Conservation (phyloP, 1,139 yeast species). For the Geotrichum aggregatum region DNA sequence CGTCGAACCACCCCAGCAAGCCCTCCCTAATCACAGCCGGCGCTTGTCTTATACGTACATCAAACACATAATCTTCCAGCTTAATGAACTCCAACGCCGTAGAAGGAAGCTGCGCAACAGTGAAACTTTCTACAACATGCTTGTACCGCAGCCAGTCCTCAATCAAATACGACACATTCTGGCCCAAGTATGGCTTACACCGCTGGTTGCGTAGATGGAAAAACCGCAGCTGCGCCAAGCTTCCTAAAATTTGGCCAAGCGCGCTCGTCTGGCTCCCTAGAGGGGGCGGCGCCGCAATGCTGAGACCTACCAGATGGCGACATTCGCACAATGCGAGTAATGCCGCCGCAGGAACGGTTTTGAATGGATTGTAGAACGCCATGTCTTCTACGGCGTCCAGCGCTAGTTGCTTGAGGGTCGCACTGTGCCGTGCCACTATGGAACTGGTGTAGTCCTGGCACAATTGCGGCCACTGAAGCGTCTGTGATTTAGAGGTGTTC, state of each 20-base stretch:
- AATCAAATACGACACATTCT: slow-evolving; percentile 23
- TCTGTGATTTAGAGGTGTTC: slow-evolving; percentile 9
- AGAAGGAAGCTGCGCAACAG: slow-evolving; percentile 21
- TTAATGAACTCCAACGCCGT: slow-evolving; percentile 24
- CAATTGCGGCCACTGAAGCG: slow-evolving; percentile 15
- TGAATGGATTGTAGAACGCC: slow-evolving; percentile 15
- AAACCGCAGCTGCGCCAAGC: slow-evolving; percentile 21
- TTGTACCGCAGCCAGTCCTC: slow-evolving; percentile 26
- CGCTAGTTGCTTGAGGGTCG: slow-evolving; percentile 20
- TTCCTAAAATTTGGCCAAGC: slow-evolving; percentile 17
- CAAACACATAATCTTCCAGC: slow-evolving; percentile 27
- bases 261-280: background rate
- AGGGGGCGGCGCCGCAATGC: slow-evolving; percentile 21
- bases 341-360: slow-evolving; percentile 13
- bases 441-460: slow-evolving; percentile 17
- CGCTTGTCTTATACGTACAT: slow-evolving; percentile 15
- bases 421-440: slow-evolving; percentile 18
- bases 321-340: slow-evolving; percentile 13
- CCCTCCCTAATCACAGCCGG: slow-evolving; percentile 25
- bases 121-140: slow-evolving; percentile 22
- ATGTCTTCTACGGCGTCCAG: slow-evolving; percentile 21
- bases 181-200: slow-evolving; percentile 26
- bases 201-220: slow-evolving; percentile 23
- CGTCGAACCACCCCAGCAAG: slow-evolving; percentile 25
- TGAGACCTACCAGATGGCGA: slow-evolving; percentile 19